A percentile compares a stretch with the other conserved stretches of the same genome.
Evolutionary conservation across 331 rosid genomes (phyloP).

Genomic region (Cucumis variabilis): DNA sequence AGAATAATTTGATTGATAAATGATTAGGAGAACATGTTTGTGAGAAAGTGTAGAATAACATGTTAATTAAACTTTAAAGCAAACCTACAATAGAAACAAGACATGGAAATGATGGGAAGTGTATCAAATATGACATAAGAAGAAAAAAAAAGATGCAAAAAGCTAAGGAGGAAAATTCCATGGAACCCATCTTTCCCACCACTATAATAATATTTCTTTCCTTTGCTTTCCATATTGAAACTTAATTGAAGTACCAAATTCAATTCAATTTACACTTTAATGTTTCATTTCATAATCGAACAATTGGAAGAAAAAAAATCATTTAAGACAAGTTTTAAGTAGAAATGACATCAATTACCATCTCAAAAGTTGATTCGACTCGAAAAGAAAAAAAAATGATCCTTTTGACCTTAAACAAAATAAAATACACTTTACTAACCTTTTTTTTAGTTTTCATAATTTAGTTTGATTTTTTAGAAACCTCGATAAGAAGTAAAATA

Average conservation of each 20-base stretch:
- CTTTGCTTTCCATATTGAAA: neutral
- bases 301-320: no score
- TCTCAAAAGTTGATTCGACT: no score
- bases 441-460: no score
- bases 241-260: neutral
- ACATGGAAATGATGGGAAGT: conserved; percentile 16
- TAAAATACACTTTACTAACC: neutral
- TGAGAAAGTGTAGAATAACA: neutral
- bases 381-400: no score
- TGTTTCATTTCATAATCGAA: neutral
- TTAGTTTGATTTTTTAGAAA: no score
- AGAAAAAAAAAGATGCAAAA: neutral
- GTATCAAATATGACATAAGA: conserved; percentile 8
- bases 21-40: neutral
- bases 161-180: neutral
- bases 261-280: neutral
- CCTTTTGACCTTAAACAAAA: neutral
- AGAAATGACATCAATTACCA: no score
- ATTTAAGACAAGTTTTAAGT: no score
- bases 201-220: neutral
- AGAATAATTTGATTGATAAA: neutral
- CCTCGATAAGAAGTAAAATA: no score
- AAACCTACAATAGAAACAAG: neutral
- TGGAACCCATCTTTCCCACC: neutral
- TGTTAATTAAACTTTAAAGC: conserved; percentile 12